Evolutionary conservation across 805 yeast species (phyloP).

Genomic region (Ascoidea rubescens): DNA sequence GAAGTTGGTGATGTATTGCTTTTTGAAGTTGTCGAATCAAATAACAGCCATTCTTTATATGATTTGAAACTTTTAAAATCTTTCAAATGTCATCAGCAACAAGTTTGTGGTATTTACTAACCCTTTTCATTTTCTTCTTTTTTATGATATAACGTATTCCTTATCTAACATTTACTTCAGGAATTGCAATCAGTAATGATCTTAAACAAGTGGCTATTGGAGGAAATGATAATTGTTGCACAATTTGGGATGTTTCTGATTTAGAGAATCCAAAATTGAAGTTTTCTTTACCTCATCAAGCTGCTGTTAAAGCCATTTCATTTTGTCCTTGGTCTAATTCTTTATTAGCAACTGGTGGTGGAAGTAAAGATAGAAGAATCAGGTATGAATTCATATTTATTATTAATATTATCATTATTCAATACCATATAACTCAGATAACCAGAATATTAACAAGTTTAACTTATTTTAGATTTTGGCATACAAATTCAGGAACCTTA

Average conservation of each 20-base stretch:
- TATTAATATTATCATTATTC: not conserved
- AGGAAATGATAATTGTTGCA: conserved; percentile 70
- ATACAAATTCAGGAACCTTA: conserved; percentile 62
- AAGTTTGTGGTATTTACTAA: conserved; percentile 36
- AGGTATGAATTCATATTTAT: conserved; percentile 5
- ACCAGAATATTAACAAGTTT: not conserved
- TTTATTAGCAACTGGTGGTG: conserved; percentile 83
- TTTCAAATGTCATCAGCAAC: conserved; percentile 38
- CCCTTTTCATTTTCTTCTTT: not conserved
- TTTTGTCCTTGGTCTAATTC: conserved; percentile 85
- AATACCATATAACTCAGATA: too few relatives aligned
- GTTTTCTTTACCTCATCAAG: conserved; percentile 48
- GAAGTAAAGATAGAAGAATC: conserved; percentile 66
- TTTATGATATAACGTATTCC: not conserved
- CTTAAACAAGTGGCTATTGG: conserved; percentile 59
- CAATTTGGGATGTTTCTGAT: conserved; percentile 55
- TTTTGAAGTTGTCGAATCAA: conserved; percentile 18
- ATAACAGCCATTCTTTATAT: conserved; percentile 4
- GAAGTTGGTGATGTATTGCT: conserved; percentile 44
- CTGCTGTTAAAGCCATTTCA: conserved; percentile 84
- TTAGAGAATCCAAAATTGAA: conserved; percentile 26
- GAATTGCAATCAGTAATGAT: conserved; percentile 44
- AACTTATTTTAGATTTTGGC: conserved; percentile 52
- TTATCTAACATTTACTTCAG: conserved; percentile 17
- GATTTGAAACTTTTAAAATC: conserved; percentile 14